Base-by-base conservation (phyloP, 1,284 basidiomycete species). In the Leccinum pachyderme region DNA sequence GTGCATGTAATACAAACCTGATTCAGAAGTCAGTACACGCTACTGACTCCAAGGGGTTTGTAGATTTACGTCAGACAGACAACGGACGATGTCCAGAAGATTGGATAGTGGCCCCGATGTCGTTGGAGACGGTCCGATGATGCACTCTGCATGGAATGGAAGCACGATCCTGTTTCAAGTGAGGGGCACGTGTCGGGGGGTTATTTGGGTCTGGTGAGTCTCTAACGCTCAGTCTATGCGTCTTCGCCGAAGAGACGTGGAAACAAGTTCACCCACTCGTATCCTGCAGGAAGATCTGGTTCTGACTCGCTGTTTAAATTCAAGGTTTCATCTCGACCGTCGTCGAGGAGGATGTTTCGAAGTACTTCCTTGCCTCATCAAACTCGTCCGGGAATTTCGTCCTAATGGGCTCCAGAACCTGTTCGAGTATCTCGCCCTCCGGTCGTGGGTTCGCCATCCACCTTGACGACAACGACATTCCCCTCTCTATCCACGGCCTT, bases 1-100 rank as follows among this genome's bases (percentile, higher is more conserved):
- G 32, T 63, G 56, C 43, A 59, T 0, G 45, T 44, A 49, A 35
- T 43, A 32, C 12, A 50, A 25, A 32, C 28, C 45, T 47, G 4
- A 45, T 15, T 12, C 24, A 25, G 11, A 25, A 25, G 41, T 44
- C 2, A 25, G 15, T 8, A 25, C 24, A 44, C 7, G 7, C 13
- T 25, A 25, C 24, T 2, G 5, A 24, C 22, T 25, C 24, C 15
- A 27, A 45, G 3, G 4, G 22, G 12, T 6, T 12, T 11, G 4
- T 4, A 27, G 43, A 5, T 15, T 45, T 28, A 18, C 8, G 11
- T 45, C 24, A 15, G 13, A 13, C 4, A 45, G n/a, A n/a, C 25
- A 28, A 15, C 4, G 43, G 12, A 45, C 9, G 15, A 45, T 27
- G 4, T 25, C 43, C 13, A 7, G 7, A 3, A 45, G 7, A 4